Evolutionary conservation across 352 stramenopile species (phyloP), one percentile per base, ranked within the genome.

Genomic region (Phytophthora foliorum): DNA sequence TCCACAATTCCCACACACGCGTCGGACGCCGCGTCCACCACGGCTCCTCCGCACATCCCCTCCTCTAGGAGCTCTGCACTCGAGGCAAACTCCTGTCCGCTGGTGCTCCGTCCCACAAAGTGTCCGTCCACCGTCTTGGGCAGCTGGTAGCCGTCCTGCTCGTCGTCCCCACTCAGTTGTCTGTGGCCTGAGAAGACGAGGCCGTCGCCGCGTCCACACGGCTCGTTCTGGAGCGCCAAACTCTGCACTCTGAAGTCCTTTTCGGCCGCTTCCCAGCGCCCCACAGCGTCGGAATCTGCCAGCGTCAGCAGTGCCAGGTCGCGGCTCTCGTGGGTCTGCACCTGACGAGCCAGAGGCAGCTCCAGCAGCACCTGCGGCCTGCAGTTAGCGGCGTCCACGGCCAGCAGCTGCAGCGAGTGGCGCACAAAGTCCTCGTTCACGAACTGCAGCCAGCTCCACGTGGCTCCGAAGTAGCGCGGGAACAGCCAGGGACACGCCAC

Each of bases 371-470:
- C 77, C 31, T 69, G 63, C 1, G 81, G 75, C 46, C 42, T 69
- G 11, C 9, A 19, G 52, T 29, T 51, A 10, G 27, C 42, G n/a
- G 22, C 80, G 17, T 61, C 32, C 11, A 72, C 29, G 17, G 49
- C 57, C 39, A 92, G 76, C 32, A 94, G 48, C 56, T 91, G 75
- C 49, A 95, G 72, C 60, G 82, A 91, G 53, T 94, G 82, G 32
- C 79, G 72, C 39, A 94, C 80, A 32, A 91, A 89, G 49, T 86
- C 75, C 57, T 93, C 84, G 67, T 77, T 88, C 58, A 95, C 86
- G 68, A 89, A 82, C 70, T 95, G 84, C 51, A 95, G 81, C 88
- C 86, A 95, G 61, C 90, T 76, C 86, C 86, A 93, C 64, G 87
- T 91, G 53, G 91, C 74, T 11, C 61, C 27, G 60, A 93, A 95